Evolutionary conservation across 1,284 basidiomycete species (phyloP).

Genomic region (Cystobasidium slooffiae): DNA sequence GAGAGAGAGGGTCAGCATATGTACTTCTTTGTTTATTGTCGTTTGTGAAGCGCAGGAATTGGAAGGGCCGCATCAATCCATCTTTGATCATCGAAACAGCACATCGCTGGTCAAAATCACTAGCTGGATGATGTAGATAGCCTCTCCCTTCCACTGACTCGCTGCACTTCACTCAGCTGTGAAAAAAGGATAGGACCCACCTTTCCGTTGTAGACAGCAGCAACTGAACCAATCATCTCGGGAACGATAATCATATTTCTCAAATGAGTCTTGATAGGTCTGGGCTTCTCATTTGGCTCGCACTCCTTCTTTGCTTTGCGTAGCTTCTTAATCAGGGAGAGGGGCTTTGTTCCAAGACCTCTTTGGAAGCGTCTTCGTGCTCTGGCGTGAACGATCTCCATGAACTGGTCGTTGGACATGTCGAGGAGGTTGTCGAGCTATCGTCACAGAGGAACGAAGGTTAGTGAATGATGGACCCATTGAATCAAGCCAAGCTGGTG

Average conservation of each 20-base stretch:
- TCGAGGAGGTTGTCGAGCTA: slow-evolving; percentile 93
- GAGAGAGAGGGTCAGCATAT: slow-evolving; percentile 41
- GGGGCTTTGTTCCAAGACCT: slow-evolving; percentile 96
- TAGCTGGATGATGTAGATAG: too few species aligned
- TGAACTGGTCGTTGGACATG: slow-evolving; percentile 83
- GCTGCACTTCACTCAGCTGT: too few species aligned
- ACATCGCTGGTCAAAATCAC: too few species aligned
- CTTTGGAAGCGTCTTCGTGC: slow-evolving; percentile 98
- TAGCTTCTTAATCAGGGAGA: slow-evolving; percentile 99
- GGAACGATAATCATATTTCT: slow-evolving; percentile 99
- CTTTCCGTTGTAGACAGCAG: slow-evolving; percentile 96
- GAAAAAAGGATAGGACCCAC: slow-evolving; percentile 57
- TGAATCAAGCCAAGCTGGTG: too few species aligned
- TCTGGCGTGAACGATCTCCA: slow-evolving; percentile 94
- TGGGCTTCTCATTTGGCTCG: slow-evolving; percentile 96
- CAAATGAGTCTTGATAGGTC: slow-evolving; percentile 98
- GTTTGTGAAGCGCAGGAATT: neutral
- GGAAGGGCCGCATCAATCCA: neutral
- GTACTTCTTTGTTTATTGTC: neutral
- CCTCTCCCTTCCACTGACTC: neutral
- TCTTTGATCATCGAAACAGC: neutral
- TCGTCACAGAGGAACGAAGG: neutral
- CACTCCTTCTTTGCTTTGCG: slow-evolving; percentile 99
- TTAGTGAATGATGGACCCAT: too few species aligned
- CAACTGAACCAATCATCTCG: slow-evolving; percentile 91